These are phyloP conservation scores for Fusarium sp. DNA, from an alignment of 2,329 filamentous ascomycete species.

Conservation along the genomic window DNA sequence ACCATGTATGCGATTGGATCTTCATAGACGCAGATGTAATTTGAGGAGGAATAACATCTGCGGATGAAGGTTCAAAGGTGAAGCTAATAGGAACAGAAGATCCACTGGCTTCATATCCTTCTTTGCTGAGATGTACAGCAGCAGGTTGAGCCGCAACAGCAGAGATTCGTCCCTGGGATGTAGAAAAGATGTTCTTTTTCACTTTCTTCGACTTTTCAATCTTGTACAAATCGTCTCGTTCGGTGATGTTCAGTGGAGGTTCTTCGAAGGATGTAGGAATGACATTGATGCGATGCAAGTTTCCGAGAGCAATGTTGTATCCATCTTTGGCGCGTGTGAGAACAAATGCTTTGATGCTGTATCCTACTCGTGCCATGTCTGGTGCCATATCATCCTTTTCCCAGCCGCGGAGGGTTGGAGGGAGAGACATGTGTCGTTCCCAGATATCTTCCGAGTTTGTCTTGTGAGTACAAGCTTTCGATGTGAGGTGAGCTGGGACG, in stretches of 20 bases:
- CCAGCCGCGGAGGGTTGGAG: slow-evolving; percentile 36
- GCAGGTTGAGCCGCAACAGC: slow-evolving; percentile 36
- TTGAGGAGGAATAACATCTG: slow-evolving; percentile 26
- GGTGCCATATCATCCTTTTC: slow-evolving; percentile 39
- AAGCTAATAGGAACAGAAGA: slow-evolving; percentile 31
- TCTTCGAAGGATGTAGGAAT: slow-evolving; percentile 39
- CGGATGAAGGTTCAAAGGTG: slow-evolving; percentile 28
- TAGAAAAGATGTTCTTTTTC: slow-evolving; percentile 37
- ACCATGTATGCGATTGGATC: slow-evolving; percentile 38
- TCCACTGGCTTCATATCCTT: slow-evolving; percentile 22
- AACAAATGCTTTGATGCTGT: slow-evolving; percentile 30
- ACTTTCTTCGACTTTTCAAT: slow-evolving; percentile 34
- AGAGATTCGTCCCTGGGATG: slow-evolving; percentile 28
- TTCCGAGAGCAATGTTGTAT: slow-evolving; percentile 8
- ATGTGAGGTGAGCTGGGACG: slow-evolving; percentile 37
- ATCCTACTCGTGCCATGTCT: slow-evolving; percentile 26
- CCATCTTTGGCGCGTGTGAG: slow-evolving; percentile 6
- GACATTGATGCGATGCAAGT: slow-evolving; percentile 33
- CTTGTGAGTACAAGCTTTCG: slow-evolving; percentile 30
- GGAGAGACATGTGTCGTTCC: slow-evolving; percentile 32
- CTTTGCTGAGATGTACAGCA: slow-evolving; percentile 30
- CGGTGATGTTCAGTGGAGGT: slow-evolving; percentile 35
- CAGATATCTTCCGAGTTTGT: slow-evolving; percentile 21
- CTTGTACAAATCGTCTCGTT: slow-evolving; percentile 31
- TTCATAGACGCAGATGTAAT: slow-evolving; percentile 20